Evolutionary conservation across 2,329 filamentous ascomycete species (phyloP).

Genomic region (Tolypocladium guangdongense): DNA sequence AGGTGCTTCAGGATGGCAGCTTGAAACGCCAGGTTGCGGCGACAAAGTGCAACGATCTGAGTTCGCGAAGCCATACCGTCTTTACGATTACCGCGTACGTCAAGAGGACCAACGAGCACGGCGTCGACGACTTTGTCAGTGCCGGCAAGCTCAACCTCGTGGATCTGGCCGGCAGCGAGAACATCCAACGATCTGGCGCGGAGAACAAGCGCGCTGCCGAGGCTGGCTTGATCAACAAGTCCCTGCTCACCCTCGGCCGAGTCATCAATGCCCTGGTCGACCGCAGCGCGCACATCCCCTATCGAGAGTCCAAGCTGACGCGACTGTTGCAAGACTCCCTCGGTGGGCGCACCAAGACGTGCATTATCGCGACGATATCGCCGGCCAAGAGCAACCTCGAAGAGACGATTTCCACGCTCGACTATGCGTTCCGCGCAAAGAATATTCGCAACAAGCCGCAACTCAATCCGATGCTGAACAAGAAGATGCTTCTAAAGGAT

Average conservation of each 20-base stretch:
- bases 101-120: constrained; percentile 69
- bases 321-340: constrained; percentile 91
- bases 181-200: constrained; percentile 91
- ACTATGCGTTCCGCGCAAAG: constrained; percentile 96
- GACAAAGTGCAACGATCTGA: constrained; percentile 98
- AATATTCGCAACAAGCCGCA: constrained; percentile 98
- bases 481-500: constrained; percentile 82
- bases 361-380: constrained; percentile 94
- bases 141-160: constrained; percentile 93
- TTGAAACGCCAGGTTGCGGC: constrained; percentile 95
- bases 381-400: constrained; percentile 92
- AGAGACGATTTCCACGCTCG: constrained; percentile 94
- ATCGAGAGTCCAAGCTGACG: constrained; percentile 90
- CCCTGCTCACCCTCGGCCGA: constrained; percentile 81
- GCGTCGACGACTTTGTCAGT: constrained; percentile 81
- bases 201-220: constrained; percentile 97
- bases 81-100: constrained; percentile 92
- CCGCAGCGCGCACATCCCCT: constrained; percentile 77
- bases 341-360: constrained; percentile 91
- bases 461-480: constrained; percentile 82
- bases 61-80: constrained; percentile 91
- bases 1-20: constrained; percentile 78
- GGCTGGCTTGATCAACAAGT: constrained; percentile 96
- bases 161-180: constrained; percentile 93
- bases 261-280: constrained; percentile 98